A percentile compares a stretch with the other conserved stretches of the same genome.
Conservation (phyloP, 75 land plant species). For the Selaginella tamariscina region DNA sequence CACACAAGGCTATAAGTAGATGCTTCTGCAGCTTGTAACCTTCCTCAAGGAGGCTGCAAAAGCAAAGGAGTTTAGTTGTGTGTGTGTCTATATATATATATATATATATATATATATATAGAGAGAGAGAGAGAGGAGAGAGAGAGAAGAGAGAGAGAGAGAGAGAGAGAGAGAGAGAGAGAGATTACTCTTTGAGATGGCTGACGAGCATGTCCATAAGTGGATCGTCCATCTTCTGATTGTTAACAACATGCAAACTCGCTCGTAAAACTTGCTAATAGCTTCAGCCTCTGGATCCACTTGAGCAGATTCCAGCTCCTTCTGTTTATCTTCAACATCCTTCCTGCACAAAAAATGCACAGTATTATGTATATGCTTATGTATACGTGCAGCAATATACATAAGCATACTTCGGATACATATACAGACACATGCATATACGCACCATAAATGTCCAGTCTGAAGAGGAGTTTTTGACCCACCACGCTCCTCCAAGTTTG, state of each 20-base stretch:
- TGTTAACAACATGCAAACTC: constrained; percentile 16
- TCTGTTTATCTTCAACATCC: constrained; percentile 9
- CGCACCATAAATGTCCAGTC: background rate
- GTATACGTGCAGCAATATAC: too few relatives aligned
- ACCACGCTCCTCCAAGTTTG: background rate
- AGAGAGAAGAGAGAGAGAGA: background rate
- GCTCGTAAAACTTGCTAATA: constrained; percentile 21
- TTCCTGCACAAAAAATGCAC: constrained; percentile 16
- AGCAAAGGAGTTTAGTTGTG: too few relatives aligned
- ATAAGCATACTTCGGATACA: too few relatives aligned
- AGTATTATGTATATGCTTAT: too few relatives aligned
- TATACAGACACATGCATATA: too few relatives aligned
- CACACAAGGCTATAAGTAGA: background rate
- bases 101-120: too few relatives aligned
- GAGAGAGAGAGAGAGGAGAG: too few relatives aligned
- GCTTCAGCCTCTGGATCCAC: constrained; percentile 13
- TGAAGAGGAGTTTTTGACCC: background rate
- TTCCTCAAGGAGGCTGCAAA: constrained; percentile 13
- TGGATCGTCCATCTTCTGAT: constrained; percentile 30
- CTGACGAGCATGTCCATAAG: constrained; percentile 22
- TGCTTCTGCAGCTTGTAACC: constrained; percentile 16
- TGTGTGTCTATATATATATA: too few relatives aligned
- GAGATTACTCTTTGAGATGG: constrained; percentile 2
- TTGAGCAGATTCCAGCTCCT: background rate
- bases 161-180: background rate